These are phyloP conservation scores for Candida schatavii DNA, from an alignment of 805 yeast genomes.

Conservation along the genomic window DNA sequence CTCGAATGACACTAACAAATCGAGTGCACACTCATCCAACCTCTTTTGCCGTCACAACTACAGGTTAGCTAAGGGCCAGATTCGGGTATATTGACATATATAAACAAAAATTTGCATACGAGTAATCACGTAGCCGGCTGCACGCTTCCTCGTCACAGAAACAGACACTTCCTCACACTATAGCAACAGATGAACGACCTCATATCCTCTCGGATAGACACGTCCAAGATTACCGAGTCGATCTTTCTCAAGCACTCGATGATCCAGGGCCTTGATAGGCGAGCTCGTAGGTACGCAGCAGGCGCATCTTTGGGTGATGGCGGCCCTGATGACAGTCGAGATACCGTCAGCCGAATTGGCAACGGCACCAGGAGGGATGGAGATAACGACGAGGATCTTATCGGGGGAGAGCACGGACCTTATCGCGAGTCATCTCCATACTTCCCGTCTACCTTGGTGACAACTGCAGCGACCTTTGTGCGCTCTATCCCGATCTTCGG, in stretches of 20 bases:
- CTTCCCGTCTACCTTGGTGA: neutral
- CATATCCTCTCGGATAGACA: neutral
- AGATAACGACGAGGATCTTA: neutral
- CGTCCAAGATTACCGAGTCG: constrained; percentile 5
- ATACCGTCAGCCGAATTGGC: neutral
- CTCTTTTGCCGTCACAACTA: too few relatives aligned
- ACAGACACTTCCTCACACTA: neutral
- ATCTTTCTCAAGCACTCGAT: constrained; percentile 5
- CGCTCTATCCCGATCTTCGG: constrained; percentile 17
- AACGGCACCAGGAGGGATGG: neutral
- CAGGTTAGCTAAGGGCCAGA: too few relatives aligned
- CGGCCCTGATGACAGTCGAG: neutral
- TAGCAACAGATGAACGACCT: neutral
- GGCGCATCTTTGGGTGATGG: neutral
- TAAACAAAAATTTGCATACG: too few relatives aligned
- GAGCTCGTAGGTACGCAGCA: too few relatives aligned
- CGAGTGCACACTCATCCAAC: too few relatives aligned
- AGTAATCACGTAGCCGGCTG: too few relatives aligned
- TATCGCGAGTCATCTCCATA: neutral
- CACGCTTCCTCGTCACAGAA: neutral
- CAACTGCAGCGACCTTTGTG: neutral
- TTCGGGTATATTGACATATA: too few relatives aligned
- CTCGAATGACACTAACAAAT: too few relatives aligned
- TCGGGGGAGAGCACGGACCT: neutral
- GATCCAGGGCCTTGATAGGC: neutral